A percentile compares a stretch with the other conserved stretches of the same genome.
phyloP scores from a whole-genome alignment of 2,329 filamentous ascomycete species.

The Penicillium olsonii region DNA sequence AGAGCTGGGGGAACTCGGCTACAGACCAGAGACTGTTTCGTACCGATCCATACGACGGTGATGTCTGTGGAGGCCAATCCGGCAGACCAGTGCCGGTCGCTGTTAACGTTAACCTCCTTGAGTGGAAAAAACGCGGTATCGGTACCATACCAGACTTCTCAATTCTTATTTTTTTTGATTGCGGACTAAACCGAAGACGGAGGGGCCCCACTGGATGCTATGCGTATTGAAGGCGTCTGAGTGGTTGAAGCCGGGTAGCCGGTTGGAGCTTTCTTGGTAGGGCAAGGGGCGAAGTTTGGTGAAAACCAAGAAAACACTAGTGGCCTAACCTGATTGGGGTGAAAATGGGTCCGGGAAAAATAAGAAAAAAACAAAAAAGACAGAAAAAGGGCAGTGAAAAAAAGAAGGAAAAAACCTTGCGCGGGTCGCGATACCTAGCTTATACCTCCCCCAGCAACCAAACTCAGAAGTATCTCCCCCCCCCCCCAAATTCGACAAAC shows the following conservation, averaged over 20 bases:
- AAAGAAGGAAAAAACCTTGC: not conserved
- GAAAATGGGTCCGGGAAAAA: conserved; percentile 1
- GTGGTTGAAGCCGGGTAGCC: conserved; percentile 7
- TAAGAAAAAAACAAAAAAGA: conserved; percentile 1
- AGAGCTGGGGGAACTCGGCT: conserved; percentile 21
- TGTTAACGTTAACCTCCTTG: not conserved
- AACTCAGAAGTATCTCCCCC: conserved; percentile 13
- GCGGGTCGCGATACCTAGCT: conserved; percentile 10
- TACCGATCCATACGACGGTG: conserved; percentile 12
- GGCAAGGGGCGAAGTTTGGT: conserved; percentile 16
- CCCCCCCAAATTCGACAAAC: conserved; percentile 12
- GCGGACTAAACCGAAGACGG: not conserved
- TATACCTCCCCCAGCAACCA: conserved; percentile 21
- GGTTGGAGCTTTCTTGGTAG: conserved; percentile 9
- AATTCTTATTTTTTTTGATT: not conserved
- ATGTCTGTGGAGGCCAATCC: conserved; percentile 19
- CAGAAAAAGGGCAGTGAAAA: conserved; percentile 4
- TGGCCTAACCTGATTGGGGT: not conserved
- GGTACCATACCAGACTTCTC: conserved; percentile 7
- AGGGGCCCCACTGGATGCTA: not conserved
- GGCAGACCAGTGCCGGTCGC: conserved; percentile 25
- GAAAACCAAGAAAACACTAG: not conserved
- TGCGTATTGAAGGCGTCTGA: not conserved
- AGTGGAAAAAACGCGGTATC: not conserved
- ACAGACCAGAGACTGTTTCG: conserved; percentile 11